phyloP scores from a whole-genome alignment of 768 basidiomycete species.

The Mycena crocata region DNA sequence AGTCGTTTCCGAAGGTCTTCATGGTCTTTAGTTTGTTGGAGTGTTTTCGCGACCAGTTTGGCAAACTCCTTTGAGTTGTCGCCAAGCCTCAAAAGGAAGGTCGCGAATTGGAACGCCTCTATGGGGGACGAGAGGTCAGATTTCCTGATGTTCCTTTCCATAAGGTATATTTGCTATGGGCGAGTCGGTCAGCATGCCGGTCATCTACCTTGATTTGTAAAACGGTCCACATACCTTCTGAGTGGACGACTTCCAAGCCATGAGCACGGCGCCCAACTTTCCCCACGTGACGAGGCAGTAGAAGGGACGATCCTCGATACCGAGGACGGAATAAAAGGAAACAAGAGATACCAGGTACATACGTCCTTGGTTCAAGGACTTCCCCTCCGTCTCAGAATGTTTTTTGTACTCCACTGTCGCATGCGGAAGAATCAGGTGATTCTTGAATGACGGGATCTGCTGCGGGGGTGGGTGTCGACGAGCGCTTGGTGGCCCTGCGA shows the following conservation, averaged over 20 bases:
- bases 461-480: not conserved
- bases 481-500: too few relatives aligned
- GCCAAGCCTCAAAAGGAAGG: conserved; percentile 10
- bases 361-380: not conserved
- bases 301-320: not conserved
- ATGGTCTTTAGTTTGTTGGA: too few relatives aligned
- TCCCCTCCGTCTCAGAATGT: not conserved
- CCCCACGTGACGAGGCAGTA: conserved; percentile 3
- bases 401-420: not conserved
- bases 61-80: conserved; percentile 3
- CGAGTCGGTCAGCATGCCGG: not conserved
- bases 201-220: not conserved
- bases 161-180: not conserved
- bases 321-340: not conserved
- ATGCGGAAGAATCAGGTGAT: not conserved
- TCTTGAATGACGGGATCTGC: not conserved
- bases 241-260: conserved; percentile 7
- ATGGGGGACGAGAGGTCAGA: conserved; percentile 7
- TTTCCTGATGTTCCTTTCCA: not conserved
- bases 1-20: too few relatives aligned
- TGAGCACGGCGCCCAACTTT: conserved; percentile 4
- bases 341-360: not conserved
- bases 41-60: too few relatives aligned
- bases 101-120: not conserved
- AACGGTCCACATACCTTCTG: not conserved